Evolutionary conservation across 2,329 filamentous ascomycete genomes (phyloP).

Genomic region (Xylaria sp.): DNA sequence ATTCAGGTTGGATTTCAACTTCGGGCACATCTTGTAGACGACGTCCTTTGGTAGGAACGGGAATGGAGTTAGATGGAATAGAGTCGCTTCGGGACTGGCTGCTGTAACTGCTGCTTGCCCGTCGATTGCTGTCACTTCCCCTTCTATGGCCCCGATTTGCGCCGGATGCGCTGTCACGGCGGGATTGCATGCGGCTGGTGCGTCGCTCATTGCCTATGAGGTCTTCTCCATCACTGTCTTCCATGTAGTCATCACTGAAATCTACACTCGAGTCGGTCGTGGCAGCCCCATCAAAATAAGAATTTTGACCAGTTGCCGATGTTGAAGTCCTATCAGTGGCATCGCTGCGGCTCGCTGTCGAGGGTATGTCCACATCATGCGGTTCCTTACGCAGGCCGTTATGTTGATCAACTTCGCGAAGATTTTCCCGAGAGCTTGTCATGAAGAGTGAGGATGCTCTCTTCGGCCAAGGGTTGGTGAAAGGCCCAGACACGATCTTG

Average conservation of each 20-base stretch:
- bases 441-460: conserved; percentile 23
- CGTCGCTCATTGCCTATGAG: conserved; percentile 42
- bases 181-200: conserved; percentile 40
- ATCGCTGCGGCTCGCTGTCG: conserved; percentile 30
- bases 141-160: conserved; percentile 8
- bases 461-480: conserved; percentile 25
- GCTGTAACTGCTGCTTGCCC: conserved; percentile 30
- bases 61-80: conserved; percentile 38
- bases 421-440: conserved; percentile 20
- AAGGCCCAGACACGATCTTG: background rate
- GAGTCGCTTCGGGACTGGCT: conserved; percentile 38
- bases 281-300: conserved; percentile 47
- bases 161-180: conserved; percentile 30
- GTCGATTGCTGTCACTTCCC: conserved; percentile 15
- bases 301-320: conserved; percentile 41
- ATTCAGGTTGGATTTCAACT: conserved; percentile 27
- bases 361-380: conserved; percentile 24
- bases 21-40: conserved; percentile 39
- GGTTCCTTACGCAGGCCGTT: conserved; percentile 8
- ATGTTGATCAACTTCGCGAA: conserved; percentile 11
- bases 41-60: conserved; percentile 17
- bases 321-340: conserved; percentile 31
- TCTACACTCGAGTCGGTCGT: conserved; percentile 49
- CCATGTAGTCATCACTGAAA: conserved; percentile 48
- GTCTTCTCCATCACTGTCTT: conserved; percentile 39